Conservation (phyloP, 1,139 yeast species). For the Arxiozyma slooffiae region DNA sequence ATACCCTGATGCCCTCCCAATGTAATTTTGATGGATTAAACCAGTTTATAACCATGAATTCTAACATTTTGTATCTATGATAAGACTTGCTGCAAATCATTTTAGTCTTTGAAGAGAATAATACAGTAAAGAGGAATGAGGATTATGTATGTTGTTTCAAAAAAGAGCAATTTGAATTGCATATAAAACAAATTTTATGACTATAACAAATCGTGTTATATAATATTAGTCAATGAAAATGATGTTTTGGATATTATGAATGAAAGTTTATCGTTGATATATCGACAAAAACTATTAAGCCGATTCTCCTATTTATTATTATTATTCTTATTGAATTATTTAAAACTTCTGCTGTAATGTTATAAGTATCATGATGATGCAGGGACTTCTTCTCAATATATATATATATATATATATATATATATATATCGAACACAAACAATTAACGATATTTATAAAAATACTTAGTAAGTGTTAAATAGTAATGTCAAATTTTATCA, state of each 20-base stretch:
- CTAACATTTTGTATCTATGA: constrained; percentile 3
- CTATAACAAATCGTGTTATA: not conserved
- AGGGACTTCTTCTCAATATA: no score
- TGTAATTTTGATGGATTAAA: constrained; percentile 17
- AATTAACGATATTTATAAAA: no score
- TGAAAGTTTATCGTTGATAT: not conserved
- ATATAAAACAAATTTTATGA: not conserved
- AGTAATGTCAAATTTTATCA: not conserved
- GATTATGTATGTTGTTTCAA: not conserved
- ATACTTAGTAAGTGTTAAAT: no score
- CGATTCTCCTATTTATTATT: no score
- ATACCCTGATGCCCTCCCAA: constrained; percentile 11
- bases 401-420: no score
- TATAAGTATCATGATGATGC: no score
- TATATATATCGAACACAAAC: not conserved
- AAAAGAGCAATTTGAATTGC: not conserved
- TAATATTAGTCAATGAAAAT: not conserved
- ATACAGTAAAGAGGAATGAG: not conserved
- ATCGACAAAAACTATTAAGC: not conserved
- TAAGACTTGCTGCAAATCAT: constrained; percentile 8
- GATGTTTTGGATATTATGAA: not conserved
- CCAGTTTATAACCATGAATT: constrained; percentile 7
- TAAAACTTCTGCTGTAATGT: no score
- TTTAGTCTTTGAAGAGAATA: not conserved
- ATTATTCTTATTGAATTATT: no score